Base-by-base conservation (phyloP, 768 basidiomycete genomes). In the Boletus sensibilis region DNA sequence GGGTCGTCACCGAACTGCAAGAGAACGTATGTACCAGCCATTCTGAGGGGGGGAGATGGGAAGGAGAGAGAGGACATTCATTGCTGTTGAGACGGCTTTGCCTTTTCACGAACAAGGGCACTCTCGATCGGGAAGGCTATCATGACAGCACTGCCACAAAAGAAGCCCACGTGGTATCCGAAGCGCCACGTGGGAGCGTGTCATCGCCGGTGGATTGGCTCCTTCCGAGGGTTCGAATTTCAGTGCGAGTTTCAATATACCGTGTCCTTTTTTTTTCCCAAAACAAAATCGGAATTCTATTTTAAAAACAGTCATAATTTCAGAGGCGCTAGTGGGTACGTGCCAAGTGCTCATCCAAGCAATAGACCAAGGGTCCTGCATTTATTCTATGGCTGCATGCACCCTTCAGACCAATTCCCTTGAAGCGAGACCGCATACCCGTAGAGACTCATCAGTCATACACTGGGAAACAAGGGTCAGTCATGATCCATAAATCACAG, bases 1-100 rank as follows among this genome's bases (percentile, higher is more conserved):
- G 82, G 82, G 66, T 90, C 81, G 45, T 78, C 74, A n/a, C 82
- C 85, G 64, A 78, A 86, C 66, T 90, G 87, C 49, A 84, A 74
- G 48, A 90, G 80, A 27, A 81, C 70, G 59, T 81, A 79, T 29
- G 76, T 51, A 44, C 60, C 62, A 11, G 75, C 56, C 77, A 78
- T 77, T 56, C 25, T 47, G 61, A 59, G 50, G 58, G 59, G 59
- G 53, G 60, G 55, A 54, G 62, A 55, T 56, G 60, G 64, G 52
- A 64, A 53, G 62, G 61, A 52, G 53, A 20, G 45, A 34, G 49
- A 50, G 42, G 35, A 40, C 53, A 40, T 64, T 50, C 55, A 65
- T 64, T 52, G 54, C 53, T 35, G 38, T 27, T 16, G 40, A 27
- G 54, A 42, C 50, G 53, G 34, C 37, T 42, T 58, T 64, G 61